Evolutionary conservation across 441 rosid genomes (phyloP).

Genomic region (Adansonia madagascariensis): DNA sequence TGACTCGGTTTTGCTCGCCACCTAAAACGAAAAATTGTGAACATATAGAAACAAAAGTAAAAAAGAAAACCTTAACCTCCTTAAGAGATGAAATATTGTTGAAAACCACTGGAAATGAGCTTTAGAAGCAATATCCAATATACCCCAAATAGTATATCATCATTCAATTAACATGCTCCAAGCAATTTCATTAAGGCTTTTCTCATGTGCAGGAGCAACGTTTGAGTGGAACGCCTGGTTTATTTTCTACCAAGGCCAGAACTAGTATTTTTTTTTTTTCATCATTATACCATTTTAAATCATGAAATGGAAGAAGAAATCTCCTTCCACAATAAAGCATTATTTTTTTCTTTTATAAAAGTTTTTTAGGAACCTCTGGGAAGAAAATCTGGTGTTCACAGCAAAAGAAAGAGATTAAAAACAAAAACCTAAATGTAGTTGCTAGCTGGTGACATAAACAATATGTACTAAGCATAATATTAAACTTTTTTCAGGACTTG

Average conservation of each 20-base stretch:
- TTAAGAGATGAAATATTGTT: background rate
- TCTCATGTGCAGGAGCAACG: background rate
- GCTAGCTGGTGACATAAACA: background rate
- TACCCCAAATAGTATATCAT: background rate
- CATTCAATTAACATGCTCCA: background rate
- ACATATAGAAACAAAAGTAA: slow-evolving; percentile 30
- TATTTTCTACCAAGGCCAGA: slow-evolving; percentile 12
- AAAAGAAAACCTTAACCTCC: background rate
- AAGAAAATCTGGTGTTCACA: slow-evolving; percentile 1
- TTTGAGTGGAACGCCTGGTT: background rate
- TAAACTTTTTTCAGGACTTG: slow-evolving; percentile 1
- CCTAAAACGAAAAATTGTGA: slow-evolving; percentile 52
- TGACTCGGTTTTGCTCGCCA: slow-evolving; percentile 97
- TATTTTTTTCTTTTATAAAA: background rate
- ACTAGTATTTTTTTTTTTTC: background rate
- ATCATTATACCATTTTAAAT: background rate
- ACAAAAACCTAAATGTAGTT: background rate
- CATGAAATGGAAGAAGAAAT: background rate
- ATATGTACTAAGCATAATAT: background rate
- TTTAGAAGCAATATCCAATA: slow-evolving; percentile 16
- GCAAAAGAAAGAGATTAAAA: background rate
- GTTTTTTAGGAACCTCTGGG: background rate
- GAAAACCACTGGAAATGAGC: background rate
- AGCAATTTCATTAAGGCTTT: slow-evolving; percentile 16
- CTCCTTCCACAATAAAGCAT: background rate